Evolutionary conservation across 345 rosid species (phyloP), one percentile per base, ranked within the genome.

Genomic region (Rhodomyrtus tomentosa): DNA sequence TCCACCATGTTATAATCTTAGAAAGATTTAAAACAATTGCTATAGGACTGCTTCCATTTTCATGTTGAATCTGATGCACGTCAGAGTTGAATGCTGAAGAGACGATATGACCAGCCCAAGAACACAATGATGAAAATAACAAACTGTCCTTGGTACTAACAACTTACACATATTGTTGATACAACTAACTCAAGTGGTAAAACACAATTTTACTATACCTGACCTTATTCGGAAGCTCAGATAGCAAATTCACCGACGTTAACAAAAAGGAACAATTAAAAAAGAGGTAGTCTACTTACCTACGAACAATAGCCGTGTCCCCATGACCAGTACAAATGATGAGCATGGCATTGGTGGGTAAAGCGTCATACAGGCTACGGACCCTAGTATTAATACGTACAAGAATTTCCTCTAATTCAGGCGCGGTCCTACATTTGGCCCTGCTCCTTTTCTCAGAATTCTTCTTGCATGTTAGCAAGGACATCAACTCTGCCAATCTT

Each of bases 241-340:
- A 68, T 36, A 32, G 76, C 76, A 68, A 68, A 4, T 68, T 11
- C 76, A 68, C 76, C 8, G 32, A 68, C 24, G 1, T 68, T 68
- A 68, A 68, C 42, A 32, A 73, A 38, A 72, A n/a, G 49, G 45
- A 54, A 49, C 55, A 8, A 53, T 51, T 53, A 29, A 53, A 82
- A 82, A 36, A 55, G 59, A 82, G 21, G 40, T 22, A 51, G 59
- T 81, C 56, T 22, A 86, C 89, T 50, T 84, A 96, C 99, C 98
- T 94, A 84, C 93, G 91, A 80, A 96, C 98, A 81, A 90, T 87
- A 56, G 98, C 95, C 18, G 90, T 97, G 91, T 97, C 96, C 85
- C 99, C 99, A 86, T 96, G 99, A 82, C 98, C 99, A 0, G 99
- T 94, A 93, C 98, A 97, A 87, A 97, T 90, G 89, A 96, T 93